A percentile compares a stretch with the other conserved stretches of the same genome.
These are phyloP conservation scores for Cardamine resedifolia DNA, from an alignment of 345 rosid species.

Conservation along the genomic window DNA sequence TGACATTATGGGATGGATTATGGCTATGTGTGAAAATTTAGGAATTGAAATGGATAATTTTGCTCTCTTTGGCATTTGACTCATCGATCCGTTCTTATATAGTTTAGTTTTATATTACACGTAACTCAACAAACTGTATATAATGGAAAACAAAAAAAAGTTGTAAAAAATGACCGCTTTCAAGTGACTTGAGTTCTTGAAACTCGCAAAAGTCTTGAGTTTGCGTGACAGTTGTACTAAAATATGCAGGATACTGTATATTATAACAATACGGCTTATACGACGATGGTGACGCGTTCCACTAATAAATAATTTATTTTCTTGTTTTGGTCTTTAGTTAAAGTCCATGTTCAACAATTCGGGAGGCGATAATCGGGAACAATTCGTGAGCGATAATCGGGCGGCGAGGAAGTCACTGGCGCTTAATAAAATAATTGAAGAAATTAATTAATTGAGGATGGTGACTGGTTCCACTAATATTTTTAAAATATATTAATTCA, in stretches of 20 bases:
- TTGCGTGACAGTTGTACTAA: not conserved
- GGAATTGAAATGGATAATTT: not conserved
- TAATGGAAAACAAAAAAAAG: not conserved
- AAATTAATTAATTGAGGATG: too few relatives aligned
- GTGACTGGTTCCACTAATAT: too few relatives aligned
- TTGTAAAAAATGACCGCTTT: not conserved
- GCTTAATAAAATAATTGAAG: too few relatives aligned
- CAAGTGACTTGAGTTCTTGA: not conserved
- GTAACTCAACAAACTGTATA: not conserved
- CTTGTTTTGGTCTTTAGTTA: not conserved
- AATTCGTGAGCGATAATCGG: too few relatives aligned
- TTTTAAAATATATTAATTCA: too few relatives aligned
- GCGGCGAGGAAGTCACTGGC: too few relatives aligned
- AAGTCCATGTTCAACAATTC: too few relatives aligned
- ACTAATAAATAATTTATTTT: not conserved
- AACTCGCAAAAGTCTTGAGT: not conserved
- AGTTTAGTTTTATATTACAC: not conserved
- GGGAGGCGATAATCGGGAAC: too few relatives aligned
- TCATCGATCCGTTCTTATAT: not conserved
- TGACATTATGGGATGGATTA: conserved; percentile 11
- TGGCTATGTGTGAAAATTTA: not conserved
- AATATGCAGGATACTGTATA: not conserved
- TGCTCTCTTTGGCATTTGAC: not conserved
- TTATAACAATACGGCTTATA: not conserved
- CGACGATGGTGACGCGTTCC: not conserved